These are phyloP conservation scores for Colletotrichum chrysophilum DNA, from an alignment of 2,329 filamentous ascomycete species.

Conservation along the genomic window DNA sequence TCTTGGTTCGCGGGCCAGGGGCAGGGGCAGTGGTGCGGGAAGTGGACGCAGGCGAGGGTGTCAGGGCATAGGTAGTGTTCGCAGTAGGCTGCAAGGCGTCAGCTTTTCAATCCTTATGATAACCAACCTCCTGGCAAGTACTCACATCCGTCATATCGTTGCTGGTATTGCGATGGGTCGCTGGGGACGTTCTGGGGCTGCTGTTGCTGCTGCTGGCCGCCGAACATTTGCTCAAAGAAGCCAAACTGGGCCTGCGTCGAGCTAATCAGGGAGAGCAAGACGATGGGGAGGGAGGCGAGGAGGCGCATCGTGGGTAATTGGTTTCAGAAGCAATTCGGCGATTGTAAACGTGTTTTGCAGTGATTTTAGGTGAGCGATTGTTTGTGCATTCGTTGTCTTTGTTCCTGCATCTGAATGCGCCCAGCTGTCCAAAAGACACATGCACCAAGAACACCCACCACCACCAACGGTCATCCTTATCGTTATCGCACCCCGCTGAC, in stretches of 20 bases:
- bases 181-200: constrained; percentile 76
- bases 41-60: constrained; percentile 92
- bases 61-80: constrained; percentile 94
- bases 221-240: constrained; percentile 99
- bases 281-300: constrained; percentile 33
- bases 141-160: constrained; percentile 71
- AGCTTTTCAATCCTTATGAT: neutral
- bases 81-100: constrained; percentile 69
- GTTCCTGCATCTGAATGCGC: neutral
- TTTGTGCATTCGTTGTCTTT: neutral
- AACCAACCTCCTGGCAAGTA: neutral
- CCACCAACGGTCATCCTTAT: constrained; percentile 2
- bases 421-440: constrained; percentile 18
- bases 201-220: constrained; percentile 57
- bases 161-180: constrained; percentile 81
- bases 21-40: constrained; percentile 97
- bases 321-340: constrained; percentile 21
- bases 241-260: constrained; percentile 82
- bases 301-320: constrained; percentile 34
- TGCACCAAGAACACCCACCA: neutral
- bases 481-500: constrained; percentile 19
- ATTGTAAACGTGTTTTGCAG: neutral
- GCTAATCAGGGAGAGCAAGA: constrained; percentile 65
- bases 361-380: neutral
- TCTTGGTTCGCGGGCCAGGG: constrained; percentile 78